These are phyloP conservation scores for Sclerospora graminicola DNA, from an alignment of 352 stramenopile species.

Conservation along the genomic window DNA sequence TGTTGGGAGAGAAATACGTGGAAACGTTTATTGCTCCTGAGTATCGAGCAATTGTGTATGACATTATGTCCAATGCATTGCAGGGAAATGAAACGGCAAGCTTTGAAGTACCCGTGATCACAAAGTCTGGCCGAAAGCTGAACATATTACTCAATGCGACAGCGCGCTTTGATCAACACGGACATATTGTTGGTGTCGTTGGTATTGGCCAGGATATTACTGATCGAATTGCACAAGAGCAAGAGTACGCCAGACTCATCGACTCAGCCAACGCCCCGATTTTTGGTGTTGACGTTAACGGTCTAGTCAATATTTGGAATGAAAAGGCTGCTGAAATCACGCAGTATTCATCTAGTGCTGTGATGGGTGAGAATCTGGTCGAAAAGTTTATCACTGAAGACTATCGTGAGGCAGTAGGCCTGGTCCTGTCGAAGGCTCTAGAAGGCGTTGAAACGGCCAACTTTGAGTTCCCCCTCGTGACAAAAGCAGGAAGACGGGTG, in stretches of 20 bases:
- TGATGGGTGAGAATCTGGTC: conserved; percentile 52
- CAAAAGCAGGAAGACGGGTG: conserved; percentile 34
- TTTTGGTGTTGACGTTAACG: too few species aligned
- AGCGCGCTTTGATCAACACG: conserved; percentile 56
- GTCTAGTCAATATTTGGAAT: conserved; percentile 62
- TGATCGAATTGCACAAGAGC: too few species aligned
- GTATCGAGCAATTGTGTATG: conserved; percentile 70
- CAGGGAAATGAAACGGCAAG: too few species aligned
- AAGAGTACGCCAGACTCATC: conserved; percentile 41
- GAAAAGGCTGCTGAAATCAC: too few species aligned
- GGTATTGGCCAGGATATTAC: too few species aligned
- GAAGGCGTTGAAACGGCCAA: conserved; percentile 31
- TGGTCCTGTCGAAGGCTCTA: conserved; percentile 38
- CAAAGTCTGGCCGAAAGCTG: conserved; percentile 40
- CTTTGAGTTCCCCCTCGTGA: conserved; percentile 50
- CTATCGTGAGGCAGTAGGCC: conserved; percentile 33
- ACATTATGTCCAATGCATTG: conserved; percentile 60
- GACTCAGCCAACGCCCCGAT: conserved; percentile 75
- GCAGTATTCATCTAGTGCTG: conserved; percentile 50
- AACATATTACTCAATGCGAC: conserved; percentile 77
- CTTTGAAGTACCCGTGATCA: too few species aligned
- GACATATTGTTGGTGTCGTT: too few species aligned
- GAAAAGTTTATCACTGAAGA: conserved; percentile 50
- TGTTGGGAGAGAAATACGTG: too few species aligned
- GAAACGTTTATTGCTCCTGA: conserved; percentile 50